Percentiles rank a stretch among this genome's conserved stretches.
phyloP scores from a whole-genome alignment of 148 eudicot species.

The Vaccinium vitisidaea region DNA sequence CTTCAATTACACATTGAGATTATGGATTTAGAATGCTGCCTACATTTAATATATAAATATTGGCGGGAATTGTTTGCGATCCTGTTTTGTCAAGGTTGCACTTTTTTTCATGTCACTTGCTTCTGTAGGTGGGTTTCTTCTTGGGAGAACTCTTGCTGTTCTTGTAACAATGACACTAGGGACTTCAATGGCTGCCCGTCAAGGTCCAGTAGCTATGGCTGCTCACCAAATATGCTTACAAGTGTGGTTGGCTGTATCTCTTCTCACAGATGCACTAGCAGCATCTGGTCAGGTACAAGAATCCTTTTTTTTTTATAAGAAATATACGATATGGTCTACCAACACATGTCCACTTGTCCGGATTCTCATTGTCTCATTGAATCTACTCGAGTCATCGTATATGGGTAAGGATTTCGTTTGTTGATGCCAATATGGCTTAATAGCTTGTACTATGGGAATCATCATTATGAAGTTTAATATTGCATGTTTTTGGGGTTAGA shows the following conservation, averaged over 20 bases:
- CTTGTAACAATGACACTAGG: slow-evolving; percentile 61
- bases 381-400: slow-evolving; percentile 3
- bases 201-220: slow-evolving; percentile 77
- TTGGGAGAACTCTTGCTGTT: slow-evolving; percentile 74
- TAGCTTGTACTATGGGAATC: not conserved
- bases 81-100: not conserved
- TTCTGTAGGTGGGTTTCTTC: slow-evolving; percentile 62
- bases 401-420: not conserved
- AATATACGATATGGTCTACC: not conserved
- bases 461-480: not conserved
- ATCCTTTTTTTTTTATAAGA: not conserved
- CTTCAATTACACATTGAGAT: not conserved
- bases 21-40: not conserved
- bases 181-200: slow-evolving; percentile 86
- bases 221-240: slow-evolving; percentile 81
- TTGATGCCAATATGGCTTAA: not conserved
- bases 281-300: slow-evolving; percentile 81
- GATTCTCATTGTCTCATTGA: not conserved
- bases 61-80: not conserved
- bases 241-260: slow-evolving; percentile 83
- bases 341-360: not conserved
- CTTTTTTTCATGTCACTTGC: slow-evolving; percentile 6
- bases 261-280: slow-evolving; percentile 82
- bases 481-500: not conserved
- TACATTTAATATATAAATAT: not conserved